phyloP scores from a whole-genome alignment of 2,329 filamentous ascomycete genomes.

The Pyrenochaeta sp. region DNA sequence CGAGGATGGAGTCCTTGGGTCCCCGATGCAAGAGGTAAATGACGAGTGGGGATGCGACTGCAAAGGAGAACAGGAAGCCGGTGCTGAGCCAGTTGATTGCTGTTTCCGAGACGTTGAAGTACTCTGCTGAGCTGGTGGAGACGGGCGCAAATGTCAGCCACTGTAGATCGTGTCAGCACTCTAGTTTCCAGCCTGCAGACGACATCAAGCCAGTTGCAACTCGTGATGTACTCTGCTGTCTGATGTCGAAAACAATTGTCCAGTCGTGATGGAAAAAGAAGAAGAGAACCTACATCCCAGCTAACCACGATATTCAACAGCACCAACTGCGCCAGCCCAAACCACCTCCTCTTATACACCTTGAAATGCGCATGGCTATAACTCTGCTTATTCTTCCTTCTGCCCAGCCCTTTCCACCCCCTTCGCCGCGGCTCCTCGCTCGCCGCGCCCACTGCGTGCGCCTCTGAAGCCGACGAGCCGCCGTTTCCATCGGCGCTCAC shows the following conservation, averaged over 20 bases:
- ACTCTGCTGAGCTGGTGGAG: constrained; percentile 73
- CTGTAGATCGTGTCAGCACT: constrained; percentile 55
- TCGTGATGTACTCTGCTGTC: neutral
- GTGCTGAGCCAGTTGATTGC: constrained; percentile 94
- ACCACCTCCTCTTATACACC: constrained; percentile 87
- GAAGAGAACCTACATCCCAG: constrained; percentile 79
- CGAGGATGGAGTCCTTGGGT: constrained; percentile 78
- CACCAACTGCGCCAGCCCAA: constrained; percentile 83
- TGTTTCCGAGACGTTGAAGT: constrained; percentile 77
- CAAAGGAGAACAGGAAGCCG: constrained; percentile 85
- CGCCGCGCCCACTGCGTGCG: constrained; percentile 1
- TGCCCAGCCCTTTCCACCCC: constrained; percentile 1
- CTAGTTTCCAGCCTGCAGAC: too few relatives aligned
- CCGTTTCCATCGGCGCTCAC: constrained; percentile 6
- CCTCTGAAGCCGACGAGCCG: constrained; percentile 3
- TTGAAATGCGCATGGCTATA: constrained; percentile 47
- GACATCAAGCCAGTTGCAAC: neutral
- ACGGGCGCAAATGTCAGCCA: constrained; percentile 94
- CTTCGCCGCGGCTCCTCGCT: constrained; percentile 1
- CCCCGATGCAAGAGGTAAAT: constrained; percentile 83
- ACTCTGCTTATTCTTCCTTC: constrained; percentile 21
- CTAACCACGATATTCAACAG: constrained; percentile 91
- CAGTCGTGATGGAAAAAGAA: neutral
- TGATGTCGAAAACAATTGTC: neutral
- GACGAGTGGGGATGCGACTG: constrained; percentile 70